Percentiles rank a stretch among this genome's conserved stretches.
These are phyloP conservation scores for Fagopyrum esculentum DNA, from an alignment of 148 eudicot species.

Conservation along the genomic window DNA sequence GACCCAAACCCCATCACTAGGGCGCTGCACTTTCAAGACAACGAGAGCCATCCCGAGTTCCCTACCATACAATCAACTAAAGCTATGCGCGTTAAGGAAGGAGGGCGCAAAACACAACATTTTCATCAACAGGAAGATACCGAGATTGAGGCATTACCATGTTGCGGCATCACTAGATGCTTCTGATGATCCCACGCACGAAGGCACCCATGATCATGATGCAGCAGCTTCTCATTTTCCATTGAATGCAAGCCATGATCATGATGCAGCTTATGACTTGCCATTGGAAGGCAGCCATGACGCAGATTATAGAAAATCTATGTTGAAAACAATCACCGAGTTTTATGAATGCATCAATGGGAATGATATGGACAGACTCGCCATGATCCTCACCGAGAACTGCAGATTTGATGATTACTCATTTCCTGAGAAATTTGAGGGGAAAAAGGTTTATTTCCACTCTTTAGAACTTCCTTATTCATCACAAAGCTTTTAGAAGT, in stretches of 20 bases:
- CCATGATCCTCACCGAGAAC: slow-evolving; percentile 32
- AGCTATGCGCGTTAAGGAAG: background rate
- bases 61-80: background rate
- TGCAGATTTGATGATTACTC: slow-evolving; percentile 58
- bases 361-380: slow-evolving; percentile 30
- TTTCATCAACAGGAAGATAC: background rate
- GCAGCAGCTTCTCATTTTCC: background rate
- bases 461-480: background rate
- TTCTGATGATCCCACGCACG: background rate
- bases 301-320: background rate
- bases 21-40: slow-evolving; percentile 3
- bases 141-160: background rate
- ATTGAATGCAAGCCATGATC: background rate
- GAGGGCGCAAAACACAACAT: background rate
- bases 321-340: slow-evolving; percentile 36
- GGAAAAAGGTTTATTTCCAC: slow-evolving; percentile 43
- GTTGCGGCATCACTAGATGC: background rate
- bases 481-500: background rate
- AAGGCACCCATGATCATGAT: background rate
- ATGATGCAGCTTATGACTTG: background rate
- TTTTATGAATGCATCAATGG: slow-evolving; percentile 59
- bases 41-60: background rate
- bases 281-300: background rate
- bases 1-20: background rate
- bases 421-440: slow-evolving; percentile 46